Conservation (phyloP, 2,329 filamentous ascomycete species). For the Colletotrichum sp. region DNA sequence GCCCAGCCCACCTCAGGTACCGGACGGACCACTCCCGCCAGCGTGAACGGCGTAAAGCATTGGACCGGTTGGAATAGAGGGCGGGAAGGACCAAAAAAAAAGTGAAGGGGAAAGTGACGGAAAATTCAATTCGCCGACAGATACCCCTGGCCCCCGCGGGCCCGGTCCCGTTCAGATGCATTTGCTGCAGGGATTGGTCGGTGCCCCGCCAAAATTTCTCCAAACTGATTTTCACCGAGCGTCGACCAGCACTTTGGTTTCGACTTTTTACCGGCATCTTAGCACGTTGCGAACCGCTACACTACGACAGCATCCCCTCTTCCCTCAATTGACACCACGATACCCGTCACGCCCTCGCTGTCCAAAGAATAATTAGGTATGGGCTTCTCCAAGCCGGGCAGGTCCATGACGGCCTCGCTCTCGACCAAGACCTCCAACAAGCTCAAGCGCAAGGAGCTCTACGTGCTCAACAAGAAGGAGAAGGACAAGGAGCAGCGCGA, state of each 20-base stretch:
- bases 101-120: not conserved
- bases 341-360: fast-evolving
- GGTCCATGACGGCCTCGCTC: constrained; percentile 31
- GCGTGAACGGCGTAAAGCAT: not conserved
- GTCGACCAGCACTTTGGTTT: not conserved
- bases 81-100: not conserved
- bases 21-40: not conserved
- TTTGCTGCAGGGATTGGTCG: constrained; percentile 18
- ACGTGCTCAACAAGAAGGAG: constrained; percentile 80
- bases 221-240: constrained; percentile 9
- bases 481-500: constrained; percentile 78
- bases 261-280: not conserved
- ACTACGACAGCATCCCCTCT: too few relatives aligned
- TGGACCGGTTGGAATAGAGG: not conserved
- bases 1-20: constrained; percentile 4
- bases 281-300: not conserved
- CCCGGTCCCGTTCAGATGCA: constrained; percentile 3
- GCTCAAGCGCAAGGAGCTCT: constrained; percentile 76
- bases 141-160: not conserved
- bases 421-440: constrained; percentile 72
- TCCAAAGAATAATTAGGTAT: not conserved
- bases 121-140: constrained; percentile 18
- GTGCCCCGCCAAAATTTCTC: constrained; percentile 25
- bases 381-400: constrained; percentile 23
- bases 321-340: not conserved